These are phyloP conservation scores for Clavispora santaluciae DNA, from an alignment of 805 yeast genomes.

Conservation along the genomic window DNA sequence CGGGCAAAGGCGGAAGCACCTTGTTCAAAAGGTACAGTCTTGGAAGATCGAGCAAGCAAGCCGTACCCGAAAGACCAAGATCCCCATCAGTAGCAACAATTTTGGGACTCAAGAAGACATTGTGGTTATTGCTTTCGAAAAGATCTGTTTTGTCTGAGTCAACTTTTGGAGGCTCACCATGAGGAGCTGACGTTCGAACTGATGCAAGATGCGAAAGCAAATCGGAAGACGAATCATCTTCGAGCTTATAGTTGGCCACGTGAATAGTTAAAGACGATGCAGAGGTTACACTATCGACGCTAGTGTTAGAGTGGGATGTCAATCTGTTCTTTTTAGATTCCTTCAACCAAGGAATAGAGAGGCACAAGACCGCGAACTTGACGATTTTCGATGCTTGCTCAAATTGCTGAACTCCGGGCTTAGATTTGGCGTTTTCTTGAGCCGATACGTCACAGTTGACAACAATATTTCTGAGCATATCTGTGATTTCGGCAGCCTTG, in stretches of 20 bases:
- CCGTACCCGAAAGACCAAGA: background rate
- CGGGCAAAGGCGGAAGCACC: constrained; percentile 16
- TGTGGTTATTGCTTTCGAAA: constrained; percentile 23
- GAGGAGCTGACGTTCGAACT: constrained; percentile 21
- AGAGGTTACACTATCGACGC: constrained; percentile 12
- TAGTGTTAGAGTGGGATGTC: constrained; percentile 5
- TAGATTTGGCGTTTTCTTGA: background rate
- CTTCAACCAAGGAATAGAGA: constrained; percentile 32
- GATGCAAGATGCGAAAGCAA: constrained; percentile 22
- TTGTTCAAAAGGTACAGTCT: constrained; percentile 25
- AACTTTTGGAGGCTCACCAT: constrained; percentile 1
- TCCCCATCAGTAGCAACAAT: background rate
- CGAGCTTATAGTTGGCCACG: background rate
- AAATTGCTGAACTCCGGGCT: background rate
- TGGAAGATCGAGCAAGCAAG: constrained; percentile 30
- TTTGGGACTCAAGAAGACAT: constrained; percentile 19
- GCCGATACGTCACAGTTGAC: constrained; percentile 16
- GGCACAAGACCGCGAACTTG: constrained; percentile 31
- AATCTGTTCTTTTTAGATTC: background rate
- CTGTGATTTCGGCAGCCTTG: constrained; percentile 49
- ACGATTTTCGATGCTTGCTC: constrained; percentile 13
- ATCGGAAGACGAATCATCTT: constrained; percentile 8
- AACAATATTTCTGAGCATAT: constrained; percentile 47
- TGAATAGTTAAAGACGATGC: constrained; percentile 5
- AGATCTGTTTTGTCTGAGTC: constrained; percentile 7